Percentiles rank a stretch among this genome's conserved stretches.
Evolutionary conservation across 768 basidiomycete species (phyloP).

Genomic region (Calocera viscosa): DNA sequence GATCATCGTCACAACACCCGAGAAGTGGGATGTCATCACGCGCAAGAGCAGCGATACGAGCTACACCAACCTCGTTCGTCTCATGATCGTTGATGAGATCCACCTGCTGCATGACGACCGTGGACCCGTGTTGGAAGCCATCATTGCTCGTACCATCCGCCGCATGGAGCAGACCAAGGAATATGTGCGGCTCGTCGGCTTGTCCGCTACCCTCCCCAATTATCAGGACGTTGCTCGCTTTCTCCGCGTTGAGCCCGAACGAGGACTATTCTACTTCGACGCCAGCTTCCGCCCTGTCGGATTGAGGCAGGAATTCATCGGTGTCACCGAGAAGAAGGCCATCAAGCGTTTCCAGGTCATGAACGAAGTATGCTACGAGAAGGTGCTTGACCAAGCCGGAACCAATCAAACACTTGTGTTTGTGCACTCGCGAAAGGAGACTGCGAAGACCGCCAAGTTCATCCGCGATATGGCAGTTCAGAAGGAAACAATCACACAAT

Average conservation of each 20-base stretch:
- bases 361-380: conserved; percentile 99
- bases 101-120: conserved; percentile 96
- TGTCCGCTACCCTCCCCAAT: conserved; percentile 96
- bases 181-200: conserved; percentile 84
- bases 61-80: conserved; percentile 90
- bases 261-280: conserved; percentile 95
- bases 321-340: conserved; percentile 97
- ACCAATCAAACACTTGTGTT: conserved; percentile 93
- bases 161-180: conserved; percentile 90
- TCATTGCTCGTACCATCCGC: conserved; percentile 79
- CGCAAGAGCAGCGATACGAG: conserved; percentile 93
- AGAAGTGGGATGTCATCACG: conserved; percentile 99
- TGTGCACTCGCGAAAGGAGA: conserved; percentile 97
- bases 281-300: conserved; percentile 87
- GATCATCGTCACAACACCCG: conserved; percentile 96
- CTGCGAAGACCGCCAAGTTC: conserved; percentile 90
- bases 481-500: conserved; percentile 90
- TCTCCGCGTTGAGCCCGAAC: conserved; percentile 82
- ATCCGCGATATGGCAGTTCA: conserved; percentile 91
- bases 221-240: conserved; percentile 96
- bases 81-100: conserved; percentile 97
- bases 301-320: conserved; percentile 92
- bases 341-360: conserved; percentile 97
- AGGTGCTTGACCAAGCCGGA: conserved; percentile 81
- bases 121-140: conserved; percentile 87